Base-by-base conservation (phyloP, 1,284 basidiomycete genomes). In the Stereum hirsutum region DNA sequence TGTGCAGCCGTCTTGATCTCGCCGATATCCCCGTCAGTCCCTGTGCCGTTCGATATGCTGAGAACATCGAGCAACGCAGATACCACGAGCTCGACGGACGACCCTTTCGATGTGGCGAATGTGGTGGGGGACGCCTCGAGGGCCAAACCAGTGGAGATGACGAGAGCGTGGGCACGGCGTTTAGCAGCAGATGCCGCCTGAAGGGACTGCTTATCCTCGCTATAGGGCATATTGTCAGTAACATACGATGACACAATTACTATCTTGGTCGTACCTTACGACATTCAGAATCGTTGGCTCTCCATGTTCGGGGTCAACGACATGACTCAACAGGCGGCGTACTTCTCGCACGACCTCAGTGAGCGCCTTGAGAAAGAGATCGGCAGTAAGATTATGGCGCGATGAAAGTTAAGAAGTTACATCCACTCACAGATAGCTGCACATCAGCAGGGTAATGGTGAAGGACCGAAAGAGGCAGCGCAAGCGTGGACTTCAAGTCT, bases 341-440 rank as follows among this genome's bases (percentile, higher is more conserved):
- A 76, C 71, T 60, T 95, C 91, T 19, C 63, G 63, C 19, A 89
- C 62, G 12, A 87, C 64, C 54, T 88, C 81, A 3, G 74, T 68
- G 35, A 89, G 61, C 6, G 79, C 71, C 79, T 89, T 55, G 26
- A 26, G 21, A 35, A 11, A 12, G 26, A 7, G 41, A 47, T 52
- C 19, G 48, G 50, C 5, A 46, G 44, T 14, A 59, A 48, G 51
- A 27, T 40, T 52, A 46, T 39, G 47, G 50, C 24, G 41, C 23
- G 5, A 40, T 45, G 20, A 51, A 44, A 39, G 42, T 47, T 12
- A 44, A 47, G 7, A 48, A 28, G 23, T 12, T 43, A 49, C 26
- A 44, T 15, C 12, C 8, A 64, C 75, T 53, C 49, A 89, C 86
- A 36, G 63, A 60, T 41, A 83, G 61, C 52, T 84, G 79, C 25